These are phyloP conservation scores for Xylogone sp. DNA, from an alignment of 2,329 filamentous ascomycete genomes.

Conservation along the genomic window DNA sequence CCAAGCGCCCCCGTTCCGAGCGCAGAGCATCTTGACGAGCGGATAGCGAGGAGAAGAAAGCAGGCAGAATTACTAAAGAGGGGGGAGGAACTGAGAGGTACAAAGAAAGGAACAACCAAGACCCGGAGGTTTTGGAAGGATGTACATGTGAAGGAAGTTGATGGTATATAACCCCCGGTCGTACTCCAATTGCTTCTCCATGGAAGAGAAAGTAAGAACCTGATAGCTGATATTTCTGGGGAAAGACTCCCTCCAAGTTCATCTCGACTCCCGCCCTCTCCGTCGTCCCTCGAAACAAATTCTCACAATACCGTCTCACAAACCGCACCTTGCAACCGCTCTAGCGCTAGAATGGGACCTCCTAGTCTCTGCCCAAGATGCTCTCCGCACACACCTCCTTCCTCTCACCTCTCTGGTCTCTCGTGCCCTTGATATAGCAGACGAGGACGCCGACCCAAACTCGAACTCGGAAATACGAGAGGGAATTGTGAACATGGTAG, in stretches of 20 bases:
- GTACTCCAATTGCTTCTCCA: background rate
- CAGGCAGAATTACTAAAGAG: constrained; percentile 53
- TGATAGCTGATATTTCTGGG: constrained; percentile 7
- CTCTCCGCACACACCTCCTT: constrained; percentile 80
- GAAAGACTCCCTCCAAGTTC: constrained; percentile 45
- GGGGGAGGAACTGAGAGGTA: constrained; percentile 44
- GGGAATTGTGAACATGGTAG: constrained; percentile 62
- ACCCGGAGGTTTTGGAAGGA: constrained; percentile 86
- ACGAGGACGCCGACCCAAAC: constrained; percentile 49
- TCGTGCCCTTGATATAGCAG: constrained; percentile 75
- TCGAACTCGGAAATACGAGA: constrained; percentile 50
- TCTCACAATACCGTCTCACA: constrained; percentile 68
- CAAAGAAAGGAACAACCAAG: constrained; percentile 35
- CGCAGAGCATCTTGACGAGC: constrained; percentile 29
- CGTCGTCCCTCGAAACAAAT: constrained; percentile 72
- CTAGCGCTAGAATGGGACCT: constrained; percentile 93
- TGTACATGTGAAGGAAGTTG: constrained; percentile 64
- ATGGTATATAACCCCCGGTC: constrained; percentile 44
- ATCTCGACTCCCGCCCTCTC: constrained; percentile 76
- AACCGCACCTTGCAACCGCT: constrained; percentile 77
- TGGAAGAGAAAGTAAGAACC: background rate
- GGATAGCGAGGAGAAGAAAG: constrained; percentile 46
- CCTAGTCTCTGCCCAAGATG: constrained; percentile 76
- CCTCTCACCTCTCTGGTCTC: constrained; percentile 83
- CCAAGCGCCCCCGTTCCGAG: constrained; percentile 49